Percentiles rank a stretch among this genome's conserved stretches.
phyloP scores from a whole-genome alignment of 495 filamentous ascomycete genomes.

The Amniculicola lignicola region DNA sequence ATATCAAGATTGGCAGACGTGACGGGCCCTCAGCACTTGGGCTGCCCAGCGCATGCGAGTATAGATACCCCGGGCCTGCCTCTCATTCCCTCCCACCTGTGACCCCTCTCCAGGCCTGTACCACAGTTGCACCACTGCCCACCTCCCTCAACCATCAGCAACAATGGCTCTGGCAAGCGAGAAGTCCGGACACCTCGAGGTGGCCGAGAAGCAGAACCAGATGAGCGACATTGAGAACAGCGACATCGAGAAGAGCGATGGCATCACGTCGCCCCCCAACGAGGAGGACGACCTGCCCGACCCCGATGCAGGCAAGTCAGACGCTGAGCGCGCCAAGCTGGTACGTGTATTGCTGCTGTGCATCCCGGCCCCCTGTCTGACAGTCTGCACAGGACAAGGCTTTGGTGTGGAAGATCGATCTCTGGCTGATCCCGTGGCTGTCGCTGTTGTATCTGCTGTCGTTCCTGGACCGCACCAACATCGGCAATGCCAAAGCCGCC shows the following conservation, averaged over 20 bases:
- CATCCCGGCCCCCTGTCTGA: neutral
- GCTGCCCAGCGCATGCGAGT: constrained; percentile 9
- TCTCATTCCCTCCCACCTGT: neutral
- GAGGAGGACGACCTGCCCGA: constrained; percentile 48
- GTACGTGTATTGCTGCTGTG: constrained; percentile 46
- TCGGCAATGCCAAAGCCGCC: constrained; percentile 80
- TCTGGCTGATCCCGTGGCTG: constrained; percentile 76
- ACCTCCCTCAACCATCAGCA: neutral
- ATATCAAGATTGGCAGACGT: constrained; percentile 8
- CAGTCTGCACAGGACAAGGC: constrained; percentile 27
- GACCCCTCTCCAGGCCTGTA: neutral
- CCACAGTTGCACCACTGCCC: neutral
- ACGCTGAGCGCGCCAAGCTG: constrained; percentile 63
- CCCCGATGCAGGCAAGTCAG: constrained; percentile 66
- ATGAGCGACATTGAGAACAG: constrained; percentile 19
- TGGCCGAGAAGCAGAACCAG: constrained; percentile 6
- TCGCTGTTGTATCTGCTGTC: constrained; percentile 79
- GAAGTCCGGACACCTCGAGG: neutral
- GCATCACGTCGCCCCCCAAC: constrained; percentile 6
- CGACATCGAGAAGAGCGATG: no score
- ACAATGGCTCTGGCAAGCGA: constrained; percentile 14
- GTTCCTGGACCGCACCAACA: constrained; percentile 69
- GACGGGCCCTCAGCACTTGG: no score
- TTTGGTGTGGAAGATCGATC: constrained; percentile 68
- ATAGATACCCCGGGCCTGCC: constrained; percentile 23